Evolutionary conservation across 75 land plant species (phyloP).

Genomic region (Selaginella tamariscina): DNA sequence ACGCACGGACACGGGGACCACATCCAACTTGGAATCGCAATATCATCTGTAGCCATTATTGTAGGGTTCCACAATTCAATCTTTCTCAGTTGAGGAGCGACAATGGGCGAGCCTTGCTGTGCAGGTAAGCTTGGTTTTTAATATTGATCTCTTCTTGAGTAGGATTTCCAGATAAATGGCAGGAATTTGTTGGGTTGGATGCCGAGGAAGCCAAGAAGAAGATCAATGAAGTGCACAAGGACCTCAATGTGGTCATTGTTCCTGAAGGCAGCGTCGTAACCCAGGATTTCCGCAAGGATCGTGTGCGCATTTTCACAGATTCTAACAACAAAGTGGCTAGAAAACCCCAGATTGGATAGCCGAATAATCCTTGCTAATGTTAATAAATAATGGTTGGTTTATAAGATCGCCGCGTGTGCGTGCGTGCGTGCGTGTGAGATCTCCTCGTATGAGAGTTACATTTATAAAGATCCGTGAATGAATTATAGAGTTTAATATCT

Average conservation of each 20-base stretch:
- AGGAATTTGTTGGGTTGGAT: constrained; percentile 10
- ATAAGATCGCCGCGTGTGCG: too few species aligned
- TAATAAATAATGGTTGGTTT: too few species aligned
- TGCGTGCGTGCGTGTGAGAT: too few species aligned
- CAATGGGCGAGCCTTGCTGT: not conserved
- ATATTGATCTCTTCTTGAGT: not conserved
- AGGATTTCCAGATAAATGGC: constrained; percentile 10
- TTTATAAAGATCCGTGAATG: too few species aligned
- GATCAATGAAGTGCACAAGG: constrained; percentile 1
- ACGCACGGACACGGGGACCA: too few species aligned
- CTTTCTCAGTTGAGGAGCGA: too few species aligned
- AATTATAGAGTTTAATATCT: too few species aligned
- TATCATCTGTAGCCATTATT: too few species aligned
- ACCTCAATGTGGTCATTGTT: not conserved
- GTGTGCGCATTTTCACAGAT: constrained; percentile 17
- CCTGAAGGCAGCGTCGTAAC: constrained; percentile 9
- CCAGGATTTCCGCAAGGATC: constrained; percentile 13
- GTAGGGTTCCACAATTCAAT: too few species aligned
- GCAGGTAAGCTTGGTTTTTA: not conserved
- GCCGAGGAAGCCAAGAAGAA: constrained; percentile 16
- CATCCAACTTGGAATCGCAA: too few species aligned
- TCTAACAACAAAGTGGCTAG: not conserved
- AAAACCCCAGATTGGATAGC: constrained; percentile 9
- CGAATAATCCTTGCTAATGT: not conserved
- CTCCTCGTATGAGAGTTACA: too few species aligned